Percentiles rank a stretch among this genome's conserved stretches.
Evolutionary conservation across 225 moss, liverwort and hornwort species (phyloP).

Genomic region (Pseudisothecium myosuroides): DNA sequence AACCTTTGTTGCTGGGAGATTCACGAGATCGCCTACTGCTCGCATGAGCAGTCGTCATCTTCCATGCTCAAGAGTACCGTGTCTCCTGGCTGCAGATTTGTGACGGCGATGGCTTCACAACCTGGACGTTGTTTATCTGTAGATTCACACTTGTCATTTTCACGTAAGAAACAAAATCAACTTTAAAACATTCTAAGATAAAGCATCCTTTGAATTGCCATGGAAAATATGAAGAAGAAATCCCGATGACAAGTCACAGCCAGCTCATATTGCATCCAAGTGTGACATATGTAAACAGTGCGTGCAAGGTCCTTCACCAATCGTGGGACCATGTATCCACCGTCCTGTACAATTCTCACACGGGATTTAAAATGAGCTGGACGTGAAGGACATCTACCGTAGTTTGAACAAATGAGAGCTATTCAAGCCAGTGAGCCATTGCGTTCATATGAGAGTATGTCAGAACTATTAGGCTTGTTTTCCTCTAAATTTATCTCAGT

Average conservation of each 20-base stretch:
- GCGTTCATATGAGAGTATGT: neutral
- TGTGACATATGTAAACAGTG: neutral
- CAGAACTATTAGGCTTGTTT: neutral
- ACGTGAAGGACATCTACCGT: neutral
- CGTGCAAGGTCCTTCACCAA: neutral
- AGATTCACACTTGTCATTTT: neutral
- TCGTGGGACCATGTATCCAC: neutral
- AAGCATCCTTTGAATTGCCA: neutral
- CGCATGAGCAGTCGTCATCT: constrained; percentile 16
- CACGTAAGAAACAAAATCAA: neutral
- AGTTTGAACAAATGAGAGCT: neutral
- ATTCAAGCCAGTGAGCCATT: neutral
- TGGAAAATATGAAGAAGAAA: neutral
- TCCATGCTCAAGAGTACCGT: constrained; percentile 30
- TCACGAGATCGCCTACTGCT: constrained; percentile 8
- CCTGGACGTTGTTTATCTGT: constrained; percentile 22
- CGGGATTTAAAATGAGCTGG: neutral
- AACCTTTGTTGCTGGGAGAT: neutral
- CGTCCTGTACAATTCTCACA: neutral
- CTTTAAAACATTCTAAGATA: neutral
- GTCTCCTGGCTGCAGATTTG: constrained; percentile 25
- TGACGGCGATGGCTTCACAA: constrained; percentile 29
- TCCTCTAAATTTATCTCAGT: neutral
- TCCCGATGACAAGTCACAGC: neutral
- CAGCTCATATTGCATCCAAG: neutral